phyloP scores from a whole-genome alignment of 352 stramenopile species.

The Phytopythium sindhum region DNA sequence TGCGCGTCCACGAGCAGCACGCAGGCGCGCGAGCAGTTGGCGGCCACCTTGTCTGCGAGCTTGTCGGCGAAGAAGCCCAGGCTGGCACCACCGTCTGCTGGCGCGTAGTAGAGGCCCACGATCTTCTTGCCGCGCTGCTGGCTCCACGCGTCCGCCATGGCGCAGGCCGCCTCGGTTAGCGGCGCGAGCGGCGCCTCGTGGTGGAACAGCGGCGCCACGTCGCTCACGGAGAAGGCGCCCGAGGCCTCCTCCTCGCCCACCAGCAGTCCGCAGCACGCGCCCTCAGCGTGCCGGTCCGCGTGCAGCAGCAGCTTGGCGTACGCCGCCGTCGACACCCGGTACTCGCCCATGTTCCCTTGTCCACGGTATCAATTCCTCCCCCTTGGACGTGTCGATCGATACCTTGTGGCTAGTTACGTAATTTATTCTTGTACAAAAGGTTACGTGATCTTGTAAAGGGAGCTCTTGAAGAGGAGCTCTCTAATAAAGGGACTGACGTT shows the following conservation, averaged over 20 bases:
- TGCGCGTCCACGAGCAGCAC: conserved; percentile 64
- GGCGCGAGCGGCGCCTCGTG: conserved; percentile 64
- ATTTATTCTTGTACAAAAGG: not conserved
- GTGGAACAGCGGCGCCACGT: conserved; percentile 80
- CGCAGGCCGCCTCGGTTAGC: conserved; percentile 60
- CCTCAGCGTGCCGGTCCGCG: conserved; percentile 51
- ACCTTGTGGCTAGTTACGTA: not conserved
- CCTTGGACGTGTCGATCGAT: no score
- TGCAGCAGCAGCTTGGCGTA: conserved; percentile 81
- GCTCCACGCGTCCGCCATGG: conserved; percentile 62
- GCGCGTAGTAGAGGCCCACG: conserved; percentile 63
- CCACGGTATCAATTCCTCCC: no score
- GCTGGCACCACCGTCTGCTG: conserved; percentile 17
- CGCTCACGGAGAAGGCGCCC: conserved; percentile 34
- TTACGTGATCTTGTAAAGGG: not conserved
- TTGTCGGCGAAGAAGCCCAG: conserved; percentile 61
- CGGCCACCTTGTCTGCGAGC: conserved; percentile 62
- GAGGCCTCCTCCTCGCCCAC: conserved; percentile 46
- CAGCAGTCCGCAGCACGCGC: conserved; percentile 49
- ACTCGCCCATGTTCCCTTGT: conserved; percentile 50
- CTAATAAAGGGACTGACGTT: not conserved
- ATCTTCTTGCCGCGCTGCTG: conserved; percentile 41
- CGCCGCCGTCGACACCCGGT: conserved; percentile 52
- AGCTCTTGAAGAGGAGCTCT: not conserved
- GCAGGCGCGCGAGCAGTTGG: conserved; percentile 64